Conservation (phyloP, 2,329 filamentous ascomycete species). For the Cladosporium sp. region DNA sequence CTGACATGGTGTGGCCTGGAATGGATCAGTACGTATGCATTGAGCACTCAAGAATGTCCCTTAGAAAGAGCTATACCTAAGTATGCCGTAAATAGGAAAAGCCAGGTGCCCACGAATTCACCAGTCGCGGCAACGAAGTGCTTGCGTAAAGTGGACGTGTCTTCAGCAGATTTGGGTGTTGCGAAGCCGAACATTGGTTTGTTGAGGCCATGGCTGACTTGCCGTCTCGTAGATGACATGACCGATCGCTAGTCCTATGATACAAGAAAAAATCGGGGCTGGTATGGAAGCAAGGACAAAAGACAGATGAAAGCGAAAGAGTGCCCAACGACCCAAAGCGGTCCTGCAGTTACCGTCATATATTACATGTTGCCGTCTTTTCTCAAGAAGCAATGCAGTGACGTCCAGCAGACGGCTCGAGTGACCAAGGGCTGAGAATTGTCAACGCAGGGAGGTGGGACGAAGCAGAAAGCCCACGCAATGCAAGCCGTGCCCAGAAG, state of each 20-base stretch:
- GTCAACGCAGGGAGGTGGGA: not conserved
- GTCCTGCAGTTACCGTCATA: too few relatives aligned
- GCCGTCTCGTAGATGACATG: too few relatives aligned
- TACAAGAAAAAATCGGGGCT: not conserved
- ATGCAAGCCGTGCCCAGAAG: not conserved
- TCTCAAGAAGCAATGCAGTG: not conserved
- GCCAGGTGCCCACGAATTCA: slow-evolving; percentile 39
- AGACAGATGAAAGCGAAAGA: too few relatives aligned
- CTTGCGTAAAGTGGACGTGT: slow-evolving; percentile 20
- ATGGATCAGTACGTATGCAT: too few relatives aligned
- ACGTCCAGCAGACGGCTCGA: not conserved
- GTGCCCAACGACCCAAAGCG: too few relatives aligned
- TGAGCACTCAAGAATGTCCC: too few relatives aligned
- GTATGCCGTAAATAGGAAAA: slow-evolving; percentile 39
- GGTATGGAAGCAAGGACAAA: too few relatives aligned
- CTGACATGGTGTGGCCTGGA: not conserved
- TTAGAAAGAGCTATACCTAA: slow-evolving; percentile 17
- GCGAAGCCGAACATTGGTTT: slow-evolving; percentile 22
- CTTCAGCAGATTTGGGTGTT: slow-evolving; percentile 2
- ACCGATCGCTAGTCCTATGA: too few relatives aligned
- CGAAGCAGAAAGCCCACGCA: not conserved
- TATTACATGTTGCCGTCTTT: too few relatives aligned
- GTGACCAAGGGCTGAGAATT: not conserved
- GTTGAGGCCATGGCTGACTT: not conserved
- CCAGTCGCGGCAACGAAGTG: slow-evolving; percentile 30